Conservation (phyloP, 1,284 basidiomycete species). For the Volvariella volvacea region DNA sequence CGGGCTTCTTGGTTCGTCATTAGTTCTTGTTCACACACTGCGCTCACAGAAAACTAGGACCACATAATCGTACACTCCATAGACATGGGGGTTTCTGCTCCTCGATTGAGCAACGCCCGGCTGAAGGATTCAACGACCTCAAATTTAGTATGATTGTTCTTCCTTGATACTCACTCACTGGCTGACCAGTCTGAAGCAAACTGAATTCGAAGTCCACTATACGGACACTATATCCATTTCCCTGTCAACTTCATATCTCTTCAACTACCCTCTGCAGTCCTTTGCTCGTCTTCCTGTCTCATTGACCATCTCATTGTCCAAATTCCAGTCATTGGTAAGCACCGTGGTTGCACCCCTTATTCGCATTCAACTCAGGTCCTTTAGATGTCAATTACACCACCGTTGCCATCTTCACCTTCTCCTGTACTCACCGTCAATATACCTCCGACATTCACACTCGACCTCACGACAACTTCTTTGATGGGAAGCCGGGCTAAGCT, state of each 20-base stretch:
- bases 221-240: constrained; percentile 68
- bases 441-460: constrained; percentile 59
- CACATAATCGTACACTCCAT: constrained; percentile 71
- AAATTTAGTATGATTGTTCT: constrained; percentile 15
- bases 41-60: constrained; percentile 40
- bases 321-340: constrained; percentile 64
- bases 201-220: constrained; percentile 63
- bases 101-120: constrained; percentile 54
- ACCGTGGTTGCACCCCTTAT: constrained; percentile 2
- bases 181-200: constrained; percentile 29
- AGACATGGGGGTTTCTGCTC: constrained; percentile 65
- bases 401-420: constrained; percentile 37
- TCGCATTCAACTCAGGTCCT: constrained; percentile 1
- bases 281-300: constrained; percentile 79
- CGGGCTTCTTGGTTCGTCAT: constrained; percentile 43
- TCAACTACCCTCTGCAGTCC: constrained; percentile 74
- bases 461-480: constrained; percentile 68
- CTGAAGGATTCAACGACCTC: constrained; percentile 21
- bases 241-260: constrained; percentile 74
- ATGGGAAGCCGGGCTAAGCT: constrained; percentile 81
- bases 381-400: constrained; percentile 46
- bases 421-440: constrained; percentile 55
- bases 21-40: constrained; percentile 6
- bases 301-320: constrained; percentile 69
- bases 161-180: constrained; percentile 2